Evolutionary conservation across 2,329 filamentous ascomycete species (phyloP), one percentile per base, ranked within the genome.

Genomic region (Aspergillus caelatus): DNA sequence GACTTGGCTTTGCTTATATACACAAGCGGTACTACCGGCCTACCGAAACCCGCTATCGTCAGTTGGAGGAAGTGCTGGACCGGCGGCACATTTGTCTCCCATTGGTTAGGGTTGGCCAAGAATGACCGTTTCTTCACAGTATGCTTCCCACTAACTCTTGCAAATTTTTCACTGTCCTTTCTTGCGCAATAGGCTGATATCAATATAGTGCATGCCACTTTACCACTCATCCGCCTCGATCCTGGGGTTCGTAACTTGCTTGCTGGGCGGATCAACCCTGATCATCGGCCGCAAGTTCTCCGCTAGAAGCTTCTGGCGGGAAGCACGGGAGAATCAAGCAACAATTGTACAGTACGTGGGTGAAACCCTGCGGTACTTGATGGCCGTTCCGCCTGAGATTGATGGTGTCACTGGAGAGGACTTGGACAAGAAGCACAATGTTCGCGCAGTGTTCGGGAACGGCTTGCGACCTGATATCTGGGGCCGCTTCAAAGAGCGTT

Each of bases 271-370:
- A 48, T 85, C 83, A 43, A 91, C 92, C 0, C 80, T 94, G 58
- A 86, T 91, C 30, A 79, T 96, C 19, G 91, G 91, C 54, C 88
- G 87, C 69, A 91, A 90, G 70, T 96, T 96, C 80, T 93, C 91
- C 2, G 91, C 90, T 2, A 86, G 85, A 65, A 87, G 83, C 1
- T 95, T 94, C 78, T 95, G 92, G 90, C 81, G 86, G 19, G 91
- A 94, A 60, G 89, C 90, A 19, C 86, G 90, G n/a, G 84, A 85
- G 52, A 86, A 85, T 56, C 81, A 89, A 10, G 90, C 92, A 23
- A 95, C 91, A 1, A 84, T 89, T 4, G 89, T 96, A 65, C 92
- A 96, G 74, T 96, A 96, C 74, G 93, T 96, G 16, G 93, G 93
- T 58, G 93, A 96, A 77, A 94, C 92, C 0, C 90, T 92, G 67